phyloP scores from a whole-genome alignment of 352 stramenopile genomes.

The Pythium myriotylum region DNA sequence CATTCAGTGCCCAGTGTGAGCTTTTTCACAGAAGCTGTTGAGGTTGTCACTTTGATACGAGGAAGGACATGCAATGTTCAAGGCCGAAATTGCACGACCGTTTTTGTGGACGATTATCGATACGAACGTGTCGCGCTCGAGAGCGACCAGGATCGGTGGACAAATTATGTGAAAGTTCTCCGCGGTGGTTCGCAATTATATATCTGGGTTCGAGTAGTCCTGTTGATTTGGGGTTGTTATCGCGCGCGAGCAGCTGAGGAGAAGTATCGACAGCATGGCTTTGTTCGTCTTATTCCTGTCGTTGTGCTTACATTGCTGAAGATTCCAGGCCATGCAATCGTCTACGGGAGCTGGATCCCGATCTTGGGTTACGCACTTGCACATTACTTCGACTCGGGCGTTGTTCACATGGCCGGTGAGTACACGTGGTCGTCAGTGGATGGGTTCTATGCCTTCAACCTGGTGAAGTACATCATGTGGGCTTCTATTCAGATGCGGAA shows the following conservation, averaged over 20 bases:
- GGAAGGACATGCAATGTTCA: conserved; percentile 2
- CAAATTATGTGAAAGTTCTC: background rate
- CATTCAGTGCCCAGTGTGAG: background rate
- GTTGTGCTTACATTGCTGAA: conserved; percentile 8
- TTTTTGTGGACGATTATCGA: conserved; percentile 33
- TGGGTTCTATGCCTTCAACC: conserved; percentile 26
- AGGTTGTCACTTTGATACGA: conserved; percentile 22
- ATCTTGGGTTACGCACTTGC: conserved; percentile 34
- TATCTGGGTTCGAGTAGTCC: conserved; percentile 19
- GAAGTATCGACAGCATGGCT: background rate
- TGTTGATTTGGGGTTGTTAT: conserved; percentile 19
- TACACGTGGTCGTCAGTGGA: conserved; percentile 27
- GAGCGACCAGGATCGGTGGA: conserved; percentile 1
- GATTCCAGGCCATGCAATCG: conserved; percentile 25
- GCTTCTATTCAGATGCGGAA: conserved; percentile 44
- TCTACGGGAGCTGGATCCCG: conserved; percentile 38
- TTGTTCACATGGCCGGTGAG: conserved; percentile 29
- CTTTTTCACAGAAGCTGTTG: background rate
- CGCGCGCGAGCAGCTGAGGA: background rate
- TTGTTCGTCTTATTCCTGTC: background rate
- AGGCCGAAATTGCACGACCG: conserved; percentile 1
- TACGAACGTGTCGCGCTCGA: conserved; percentile 25
- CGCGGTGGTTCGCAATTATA: conserved; percentile 20
- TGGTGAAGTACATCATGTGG: conserved; percentile 17
- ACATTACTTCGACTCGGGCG: conserved; percentile 29